phyloP scores from a whole-genome alignment of 768 basidiomycete species.

The Tephrocybe sp. region DNA sequence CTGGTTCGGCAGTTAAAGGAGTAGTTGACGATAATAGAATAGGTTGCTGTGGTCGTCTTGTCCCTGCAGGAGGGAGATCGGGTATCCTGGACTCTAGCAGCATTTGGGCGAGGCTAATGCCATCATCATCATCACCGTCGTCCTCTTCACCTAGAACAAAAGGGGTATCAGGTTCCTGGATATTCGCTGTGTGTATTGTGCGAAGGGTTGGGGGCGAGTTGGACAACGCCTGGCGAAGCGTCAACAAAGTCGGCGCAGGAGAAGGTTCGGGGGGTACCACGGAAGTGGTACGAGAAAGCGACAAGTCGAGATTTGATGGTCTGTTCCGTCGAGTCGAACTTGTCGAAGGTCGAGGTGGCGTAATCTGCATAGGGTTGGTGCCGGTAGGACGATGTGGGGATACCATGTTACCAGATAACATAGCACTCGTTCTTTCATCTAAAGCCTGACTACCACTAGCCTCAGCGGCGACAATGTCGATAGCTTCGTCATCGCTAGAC shows the following conservation, averaged over 20 bases:
- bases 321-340: conserved; percentile 46
- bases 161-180: conserved; percentile 37
- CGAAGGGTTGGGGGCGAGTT: conserved; percentile 38
- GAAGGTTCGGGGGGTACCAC: conserved; percentile 51
- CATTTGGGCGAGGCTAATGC: conserved; percentile 74
- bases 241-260: conserved; percentile 62
- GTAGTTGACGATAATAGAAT: conserved; percentile 57
- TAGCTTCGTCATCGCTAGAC: conserved; percentile 86
- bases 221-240: conserved; percentile 62
- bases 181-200: conserved; percentile 19
- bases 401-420: conserved; percentile 29
- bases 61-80: conserved; percentile 69
- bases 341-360: conserved; percentile 29
- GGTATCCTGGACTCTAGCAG: conserved; percentile 80
- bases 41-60: conserved; percentile 64
- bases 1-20: conserved; percentile 39
- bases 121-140: conserved; percentile 61
- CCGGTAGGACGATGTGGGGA: conserved; percentile 26
- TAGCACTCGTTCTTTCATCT: conserved; percentile 80
- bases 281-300: conserved; percentile 36
- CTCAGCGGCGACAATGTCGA: conserved; percentile 78
- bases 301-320: conserved; percentile 70
- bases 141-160: conserved; percentile 51
- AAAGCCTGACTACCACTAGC: conserved; percentile 79
- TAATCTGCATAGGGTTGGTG: conserved; percentile 27